These are phyloP conservation scores for Sarocladium kiliense DNA, from an alignment of 2,329 filamentous ascomycete genomes.

Conservation along the genomic window DNA sequence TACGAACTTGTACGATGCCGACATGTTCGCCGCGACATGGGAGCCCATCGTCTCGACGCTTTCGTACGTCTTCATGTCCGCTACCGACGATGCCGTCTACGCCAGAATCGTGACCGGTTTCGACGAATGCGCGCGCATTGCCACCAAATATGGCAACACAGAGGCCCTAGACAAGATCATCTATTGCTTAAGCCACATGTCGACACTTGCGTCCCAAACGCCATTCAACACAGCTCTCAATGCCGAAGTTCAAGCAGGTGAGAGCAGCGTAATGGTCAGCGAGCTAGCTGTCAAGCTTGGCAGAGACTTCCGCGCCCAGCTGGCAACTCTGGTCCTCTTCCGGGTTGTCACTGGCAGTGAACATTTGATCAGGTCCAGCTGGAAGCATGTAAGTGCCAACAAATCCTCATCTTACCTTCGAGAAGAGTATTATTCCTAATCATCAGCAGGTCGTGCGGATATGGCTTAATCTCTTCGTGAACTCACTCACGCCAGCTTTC, in stretches of 20 bases:
- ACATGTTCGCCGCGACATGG: slow-evolving; percentile 98
- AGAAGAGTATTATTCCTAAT: too few relatives aligned
- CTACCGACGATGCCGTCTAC: slow-evolving; percentile 93
- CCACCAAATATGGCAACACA: slow-evolving; percentile 73
- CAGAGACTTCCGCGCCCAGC: slow-evolving; percentile 84
- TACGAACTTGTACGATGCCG: slow-evolving; percentile 92
- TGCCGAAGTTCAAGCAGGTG: slow-evolving; percentile 88
- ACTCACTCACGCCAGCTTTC: slow-evolving; percentile 83
- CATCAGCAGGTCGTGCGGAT: slow-evolving; percentile 80
- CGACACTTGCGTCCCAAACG: slow-evolving; percentile 71
- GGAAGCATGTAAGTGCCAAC: slow-evolving; percentile 61
- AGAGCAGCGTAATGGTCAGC: slow-evolving; percentile 96
- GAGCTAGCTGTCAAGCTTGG: slow-evolving; percentile 95
- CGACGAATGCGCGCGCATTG: slow-evolving; percentile 91
- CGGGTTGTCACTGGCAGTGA: slow-evolving; percentile 85
- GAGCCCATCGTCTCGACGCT: slow-evolving; percentile 89
- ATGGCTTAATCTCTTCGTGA: slow-evolving; percentile 92
- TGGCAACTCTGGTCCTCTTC: slow-evolving; percentile 94
- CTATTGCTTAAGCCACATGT: slow-evolving; percentile 84
- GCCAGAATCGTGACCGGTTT: slow-evolving; percentile 91
- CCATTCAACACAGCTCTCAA: slow-evolving; percentile 83
- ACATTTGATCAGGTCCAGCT: slow-evolving; percentile 66
- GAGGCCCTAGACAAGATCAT: slow-evolving; percentile 92
- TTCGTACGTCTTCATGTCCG: slow-evolving; percentile 98
- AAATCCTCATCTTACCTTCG: slow-evolving; percentile 14